Conservation (phyloP, 345 rosid genomes). For the Rhodomyrtus tomentosa region DNA sequence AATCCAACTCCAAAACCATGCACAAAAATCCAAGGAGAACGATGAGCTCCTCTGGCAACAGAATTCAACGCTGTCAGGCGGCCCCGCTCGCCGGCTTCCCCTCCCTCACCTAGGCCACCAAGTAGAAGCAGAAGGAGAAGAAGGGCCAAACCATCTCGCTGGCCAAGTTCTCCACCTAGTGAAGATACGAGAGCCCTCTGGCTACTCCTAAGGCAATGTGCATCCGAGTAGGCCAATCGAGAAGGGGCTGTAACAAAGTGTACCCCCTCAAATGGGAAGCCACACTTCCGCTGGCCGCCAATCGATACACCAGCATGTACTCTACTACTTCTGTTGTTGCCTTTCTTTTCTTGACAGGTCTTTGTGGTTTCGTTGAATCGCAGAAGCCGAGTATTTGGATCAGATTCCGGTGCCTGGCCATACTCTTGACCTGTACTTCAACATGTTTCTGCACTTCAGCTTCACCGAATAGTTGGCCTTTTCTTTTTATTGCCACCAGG, state of each 20-base stretch:
- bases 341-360: background rate
- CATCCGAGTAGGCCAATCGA: background rate
- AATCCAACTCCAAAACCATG: too few species aligned
- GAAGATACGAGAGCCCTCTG: constrained; percentile 1
- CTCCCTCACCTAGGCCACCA: too few species aligned
- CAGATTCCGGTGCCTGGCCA: background rate
- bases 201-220: constrained; percentile 1
- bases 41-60: too few species aligned
- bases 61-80: too few species aligned
- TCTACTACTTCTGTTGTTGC: background rate
- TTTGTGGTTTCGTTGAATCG: background rate
- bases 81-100: too few species aligned
- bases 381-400: background rate
- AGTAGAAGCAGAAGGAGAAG: too few species aligned
- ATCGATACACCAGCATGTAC: background rate
- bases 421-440: background rate
- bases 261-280: background rate
- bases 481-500: background rate
- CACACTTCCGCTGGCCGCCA: background rate
- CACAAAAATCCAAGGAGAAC: too few species aligned
- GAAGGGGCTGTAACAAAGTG: background rate
- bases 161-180: too few species aligned
- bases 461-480: background rate
- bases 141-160: too few species aligned
- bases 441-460: background rate